phyloP scores from a whole-genome alignment of 2,329 filamentous ascomycete genomes.

The Botrytis galanthina region DNA sequence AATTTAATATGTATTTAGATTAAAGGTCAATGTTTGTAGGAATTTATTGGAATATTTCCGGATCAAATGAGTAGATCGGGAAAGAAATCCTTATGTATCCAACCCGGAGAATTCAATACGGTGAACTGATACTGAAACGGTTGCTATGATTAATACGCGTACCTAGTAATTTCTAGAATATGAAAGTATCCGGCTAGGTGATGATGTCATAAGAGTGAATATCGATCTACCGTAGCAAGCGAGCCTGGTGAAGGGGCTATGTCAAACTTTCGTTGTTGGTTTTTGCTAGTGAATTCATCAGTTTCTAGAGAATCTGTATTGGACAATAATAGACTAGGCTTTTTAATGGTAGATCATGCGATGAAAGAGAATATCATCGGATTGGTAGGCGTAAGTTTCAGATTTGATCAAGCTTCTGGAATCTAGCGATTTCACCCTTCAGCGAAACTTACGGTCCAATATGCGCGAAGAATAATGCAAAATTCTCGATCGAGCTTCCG shows the following conservation, averaged over 20 bases:
- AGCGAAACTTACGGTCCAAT: neutral
- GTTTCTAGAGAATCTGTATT: neutral
- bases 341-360: too few relatives aligned
- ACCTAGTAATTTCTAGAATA: neutral
- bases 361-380: neutral
- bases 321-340: neutral
- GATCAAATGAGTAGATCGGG: neutral
- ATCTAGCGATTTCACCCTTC: neutral
- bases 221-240: neutral
- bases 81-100: neutral
- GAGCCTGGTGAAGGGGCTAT: neutral
- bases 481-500: too few relatives aligned
- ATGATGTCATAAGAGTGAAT: neutral
- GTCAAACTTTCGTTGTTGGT: rapidly evolving
- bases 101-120: neutral
- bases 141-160: neutral
- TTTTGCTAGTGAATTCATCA: neutral
- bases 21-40: neutral
- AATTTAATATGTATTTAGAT: neutral
- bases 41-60: neutral
- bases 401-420: neutral
- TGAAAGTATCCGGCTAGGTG: neutral
- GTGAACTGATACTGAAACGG: neutral
- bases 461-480: neutral
- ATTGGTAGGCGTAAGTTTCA: neutral